Evolutionary conservation across 2,329 filamentous ascomycete genomes (phyloP).

Genomic region (Lithohypha guttulata): DNA sequence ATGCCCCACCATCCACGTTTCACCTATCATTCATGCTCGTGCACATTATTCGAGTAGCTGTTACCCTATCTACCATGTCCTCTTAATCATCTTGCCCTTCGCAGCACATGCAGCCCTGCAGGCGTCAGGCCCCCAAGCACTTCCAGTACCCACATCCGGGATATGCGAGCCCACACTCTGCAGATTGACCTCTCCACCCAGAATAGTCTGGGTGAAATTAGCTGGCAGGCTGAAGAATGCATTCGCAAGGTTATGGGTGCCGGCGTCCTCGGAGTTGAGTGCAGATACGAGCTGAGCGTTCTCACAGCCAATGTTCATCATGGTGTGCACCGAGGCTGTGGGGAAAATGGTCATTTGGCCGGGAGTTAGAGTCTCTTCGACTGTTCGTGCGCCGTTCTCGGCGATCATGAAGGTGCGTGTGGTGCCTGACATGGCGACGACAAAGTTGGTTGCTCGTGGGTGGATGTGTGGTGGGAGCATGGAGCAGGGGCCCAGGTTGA

Average conservation of each 20-base stretch:
- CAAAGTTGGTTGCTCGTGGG: conserved; percentile 38
- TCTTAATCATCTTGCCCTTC: conserved; percentile 12
- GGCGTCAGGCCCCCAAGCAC: conserved; percentile 30
- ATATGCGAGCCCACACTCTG: conserved; percentile 24
- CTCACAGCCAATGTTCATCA: conserved; percentile 39
- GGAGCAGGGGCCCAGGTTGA: conserved; percentile 41
- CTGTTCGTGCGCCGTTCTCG: conserved; percentile 39
- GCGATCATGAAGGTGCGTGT: conserved; percentile 43
- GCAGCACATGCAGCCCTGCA: conserved; percentile 23
- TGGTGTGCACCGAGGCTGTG: conserved; percentile 37
- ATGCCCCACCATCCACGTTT: not conserved
- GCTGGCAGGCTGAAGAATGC: conserved; percentile 32
- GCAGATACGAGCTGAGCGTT: conserved; percentile 41
- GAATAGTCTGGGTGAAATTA: conserved; percentile 25
- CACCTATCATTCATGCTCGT: no score
- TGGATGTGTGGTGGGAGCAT: conserved; percentile 44
- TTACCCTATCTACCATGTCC: conserved; percentile 2
- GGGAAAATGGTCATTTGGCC: conserved; percentile 44
- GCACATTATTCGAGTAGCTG: not conserved
- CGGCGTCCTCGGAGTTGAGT: conserved; percentile 39
- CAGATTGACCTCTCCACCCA: conserved; percentile 12
- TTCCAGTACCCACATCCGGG: conserved; percentile 32
- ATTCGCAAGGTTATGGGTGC: conserved; percentile 40
- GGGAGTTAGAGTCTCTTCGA: conserved; percentile 32
- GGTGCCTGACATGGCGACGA: conserved; percentile 38